Percentiles rank a stretch among this genome's conserved stretches.
Conservation (phyloP, 148 eudicot species). For the Rhododendron ovatum region DNA sequence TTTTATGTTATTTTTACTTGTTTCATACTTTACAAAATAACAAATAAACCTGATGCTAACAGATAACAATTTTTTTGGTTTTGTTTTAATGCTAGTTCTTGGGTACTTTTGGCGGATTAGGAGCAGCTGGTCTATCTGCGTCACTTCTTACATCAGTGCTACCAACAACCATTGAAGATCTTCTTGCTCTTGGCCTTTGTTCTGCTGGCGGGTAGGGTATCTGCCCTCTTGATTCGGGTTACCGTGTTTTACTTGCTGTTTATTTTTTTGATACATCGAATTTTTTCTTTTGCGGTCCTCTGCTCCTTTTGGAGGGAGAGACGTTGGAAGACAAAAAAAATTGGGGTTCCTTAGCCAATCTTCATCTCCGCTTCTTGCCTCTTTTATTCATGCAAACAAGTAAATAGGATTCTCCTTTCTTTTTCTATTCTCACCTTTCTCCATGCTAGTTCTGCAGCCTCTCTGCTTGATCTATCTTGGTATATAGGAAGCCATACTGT, state of each 20-base stretch:
- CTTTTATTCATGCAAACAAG: neutral
- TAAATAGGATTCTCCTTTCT: neutral
- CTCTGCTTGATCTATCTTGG: neutral
- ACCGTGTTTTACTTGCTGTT: neutral
- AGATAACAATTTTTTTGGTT: neutral
- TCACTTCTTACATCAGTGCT: slow-evolving; percentile 93
- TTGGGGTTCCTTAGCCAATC: neutral
- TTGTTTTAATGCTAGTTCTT: slow-evolving; percentile 50
- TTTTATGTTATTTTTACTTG: neutral
- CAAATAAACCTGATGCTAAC: neutral
- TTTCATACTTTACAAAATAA: neutral
- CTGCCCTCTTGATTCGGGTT: neutral
- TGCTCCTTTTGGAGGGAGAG: neutral
- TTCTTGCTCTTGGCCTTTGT: slow-evolving; percentile 97
- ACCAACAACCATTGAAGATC: slow-evolving; percentile 87
- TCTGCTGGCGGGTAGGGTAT: slow-evolving; percentile 89
- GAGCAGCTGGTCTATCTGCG: slow-evolving; percentile 93
- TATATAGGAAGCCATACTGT: neutral
- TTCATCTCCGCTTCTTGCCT: neutral
- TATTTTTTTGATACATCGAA: neutral
- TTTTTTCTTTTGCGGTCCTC: neutral
- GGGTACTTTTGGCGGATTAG: slow-evolving; percentile 91
- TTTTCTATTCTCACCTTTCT: neutral
- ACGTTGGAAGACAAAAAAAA: neutral
- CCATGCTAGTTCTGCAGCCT: neutral